Percentiles rank a stretch among this genome's conserved stretches.
Evolutionary conservation across 2,329 filamentous ascomycete genomes (phyloP).

Genomic region (Metarhizium album): DNA sequence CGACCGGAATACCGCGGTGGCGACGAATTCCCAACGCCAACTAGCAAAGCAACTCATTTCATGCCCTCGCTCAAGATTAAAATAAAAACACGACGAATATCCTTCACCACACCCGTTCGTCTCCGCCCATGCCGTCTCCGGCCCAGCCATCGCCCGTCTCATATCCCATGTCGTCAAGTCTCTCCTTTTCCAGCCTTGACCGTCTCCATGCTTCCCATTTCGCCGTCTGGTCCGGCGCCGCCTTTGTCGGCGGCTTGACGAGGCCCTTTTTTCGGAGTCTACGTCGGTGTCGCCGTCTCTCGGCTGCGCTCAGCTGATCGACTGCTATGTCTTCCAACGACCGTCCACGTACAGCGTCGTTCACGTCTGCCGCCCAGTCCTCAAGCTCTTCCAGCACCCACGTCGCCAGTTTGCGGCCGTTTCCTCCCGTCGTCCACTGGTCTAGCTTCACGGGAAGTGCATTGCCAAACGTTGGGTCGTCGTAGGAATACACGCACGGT

Average conservation of each 20-base stretch:
- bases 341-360: slow-evolving; percentile 33
- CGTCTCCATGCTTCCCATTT: slow-evolving; percentile 35
- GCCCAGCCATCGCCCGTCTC: slow-evolving; percentile 19
- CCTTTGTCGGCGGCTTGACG: slow-evolving; percentile 20
- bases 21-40: not conserved
- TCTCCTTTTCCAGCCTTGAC: slow-evolving; percentile 29
- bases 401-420: slow-evolving; percentile 29
- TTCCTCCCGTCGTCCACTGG: slow-evolving; percentile 46
- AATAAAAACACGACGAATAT: slow-evolving; percentile 10
- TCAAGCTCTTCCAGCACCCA: slow-evolving; percentile 30
- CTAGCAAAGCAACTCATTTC: not conserved
- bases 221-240: slow-evolving; percentile 28
- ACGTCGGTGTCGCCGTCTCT: slow-evolving; percentile 38
- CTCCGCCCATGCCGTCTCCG: slow-evolving; percentile 18
- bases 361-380: slow-evolving; percentile 37
- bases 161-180: slow-evolving; percentile 30
- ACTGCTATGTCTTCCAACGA: slow-evolving; percentile 35
- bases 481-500: slow-evolving; percentile 43
- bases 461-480: slow-evolving; percentile 50
- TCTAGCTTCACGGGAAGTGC: slow-evolving; percentile 52
- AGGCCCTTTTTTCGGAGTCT: slow-evolving; percentile 38
- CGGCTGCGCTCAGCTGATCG: slow-evolving; percentile 31
- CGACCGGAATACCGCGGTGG: not conserved
- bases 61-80: not conserved
- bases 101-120: slow-evolving; percentile 14